phyloP scores from a whole-genome alignment of 306 rosid genomes.

The Glycine soja region DNA sequence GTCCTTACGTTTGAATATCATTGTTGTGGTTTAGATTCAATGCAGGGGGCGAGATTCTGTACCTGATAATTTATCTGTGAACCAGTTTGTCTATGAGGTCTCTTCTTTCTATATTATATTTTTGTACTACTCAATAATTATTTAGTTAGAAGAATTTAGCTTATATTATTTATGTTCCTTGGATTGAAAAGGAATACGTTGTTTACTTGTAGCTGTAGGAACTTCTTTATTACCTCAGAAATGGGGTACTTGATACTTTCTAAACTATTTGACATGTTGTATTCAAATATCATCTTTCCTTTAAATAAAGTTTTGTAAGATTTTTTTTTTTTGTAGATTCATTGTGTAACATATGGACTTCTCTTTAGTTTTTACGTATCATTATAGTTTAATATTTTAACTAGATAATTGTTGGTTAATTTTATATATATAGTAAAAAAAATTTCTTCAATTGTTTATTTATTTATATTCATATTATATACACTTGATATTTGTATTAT shows the following conservation, averaged over 20 bases:
- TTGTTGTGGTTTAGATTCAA: constrained; percentile 74
- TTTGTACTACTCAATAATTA: constrained; percentile 28
- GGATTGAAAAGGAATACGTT: not conserved
- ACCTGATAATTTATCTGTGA: constrained; percentile 89
- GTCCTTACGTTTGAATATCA: constrained; percentile 41
- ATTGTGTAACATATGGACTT: not conserved
- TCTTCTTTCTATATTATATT: constrained; percentile 47
- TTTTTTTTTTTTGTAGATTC: not conserved
- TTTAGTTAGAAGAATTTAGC: constrained; percentile 30
- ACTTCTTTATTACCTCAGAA: not conserved
- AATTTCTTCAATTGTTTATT: too few species aligned
- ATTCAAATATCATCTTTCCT: constrained; percentile 4
- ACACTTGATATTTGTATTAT: not conserved
- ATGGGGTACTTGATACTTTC: not conserved
- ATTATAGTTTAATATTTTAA: not conserved
- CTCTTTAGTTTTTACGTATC: not conserved
- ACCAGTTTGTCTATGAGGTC: constrained; percentile 93
- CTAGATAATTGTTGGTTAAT: not conserved
- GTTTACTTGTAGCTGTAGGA: constrained; percentile 23
- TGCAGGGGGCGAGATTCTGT: constrained; percentile 96
- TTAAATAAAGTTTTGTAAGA: not conserved
- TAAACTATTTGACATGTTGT: constrained; percentile 6
- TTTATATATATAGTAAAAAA: not conserved
- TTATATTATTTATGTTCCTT: constrained; percentile 27
- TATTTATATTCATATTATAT: not conserved